Percentiles rank a stretch among this genome's conserved stretches.
Evolutionary conservation across 176 grass and related monocot species (phyloP).

Genomic region (Sorghum bicolor): DNA sequence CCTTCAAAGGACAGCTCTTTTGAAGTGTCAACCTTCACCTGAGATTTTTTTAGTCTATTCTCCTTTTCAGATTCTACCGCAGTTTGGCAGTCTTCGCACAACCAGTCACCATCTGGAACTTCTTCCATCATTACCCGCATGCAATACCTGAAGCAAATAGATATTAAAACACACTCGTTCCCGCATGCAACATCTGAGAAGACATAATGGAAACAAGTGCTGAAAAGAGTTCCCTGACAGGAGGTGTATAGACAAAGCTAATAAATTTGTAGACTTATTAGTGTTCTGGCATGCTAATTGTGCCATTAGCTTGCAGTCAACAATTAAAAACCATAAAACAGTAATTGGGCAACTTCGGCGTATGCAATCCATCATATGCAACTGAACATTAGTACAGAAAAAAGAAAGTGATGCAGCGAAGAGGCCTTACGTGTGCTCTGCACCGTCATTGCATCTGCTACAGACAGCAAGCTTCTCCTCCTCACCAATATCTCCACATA

Average conservation of each 20-base stretch:
- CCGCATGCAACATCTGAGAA: slow-evolving; percentile 9
- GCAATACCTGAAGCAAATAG: slow-evolving; percentile 75
- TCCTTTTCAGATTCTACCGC: slow-evolving; percentile 52
- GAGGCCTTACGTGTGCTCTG: slow-evolving; percentile 86
- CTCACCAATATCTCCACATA: slow-evolving; percentile 88
- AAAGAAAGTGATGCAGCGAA: slow-evolving; percentile 1
- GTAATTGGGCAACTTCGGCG: not conserved
- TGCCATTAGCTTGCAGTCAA: not conserved
- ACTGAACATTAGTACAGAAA: not conserved
- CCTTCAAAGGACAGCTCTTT: slow-evolving; percentile 32
- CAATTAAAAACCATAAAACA: slow-evolving; percentile 9
- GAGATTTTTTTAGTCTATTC: slow-evolving; percentile 41
- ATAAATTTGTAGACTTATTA: slow-evolving; percentile 2
- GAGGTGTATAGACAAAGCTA: not conserved
- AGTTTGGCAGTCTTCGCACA: slow-evolving; percentile 91
- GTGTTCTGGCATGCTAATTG: not conserved
- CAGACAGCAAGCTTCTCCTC: slow-evolving; percentile 86
- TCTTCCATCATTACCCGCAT: slow-evolving; percentile 75
- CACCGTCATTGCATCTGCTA: slow-evolving; percentile 87
- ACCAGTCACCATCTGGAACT: slow-evolving; percentile 80
- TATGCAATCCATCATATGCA: not conserved
- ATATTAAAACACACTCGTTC: not conserved
- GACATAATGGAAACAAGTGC: not conserved
- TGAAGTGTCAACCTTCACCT: slow-evolving; percentile 33
- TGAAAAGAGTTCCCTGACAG: not conserved